Evolutionary conservation across 345 rosid genomes (phyloP), one percentile per base, ranked within the genome.

Genomic region (Lepidium aucheri): DNA sequence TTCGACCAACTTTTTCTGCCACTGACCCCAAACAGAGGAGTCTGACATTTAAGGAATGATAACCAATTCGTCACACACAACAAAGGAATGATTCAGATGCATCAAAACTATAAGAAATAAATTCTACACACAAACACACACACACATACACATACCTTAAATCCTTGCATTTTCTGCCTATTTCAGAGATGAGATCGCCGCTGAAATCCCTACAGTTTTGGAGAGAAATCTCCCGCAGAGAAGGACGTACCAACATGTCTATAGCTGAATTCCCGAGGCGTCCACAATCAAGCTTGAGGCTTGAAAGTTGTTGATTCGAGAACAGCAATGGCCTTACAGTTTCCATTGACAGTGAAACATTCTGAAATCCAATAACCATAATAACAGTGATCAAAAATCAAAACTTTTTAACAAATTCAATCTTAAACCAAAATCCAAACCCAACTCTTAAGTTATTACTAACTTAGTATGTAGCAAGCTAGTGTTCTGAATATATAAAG

Each of bases 11-110:
- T 74, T 86, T 87, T 67, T 89, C 97, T 11, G 91, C 93, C 39
- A 88, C 90, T 3, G 98, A 88, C 63, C 91, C 96, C 83, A 93
- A 76, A 83, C 76, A 83, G 44, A 93, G 80, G 30, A 80, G 79
- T 43, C 76, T 92, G 77, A 69, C 9, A 0, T 40, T 68, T 8
- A 39, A 53, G 2, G 10, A 70, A 70, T 6, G 9, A 45, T 30
- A 32, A 34, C n/a, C 2, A 65, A 17, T 11, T 15, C 34, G n/a
- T 72, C 4, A 72, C 39, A 57, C n/a, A 64, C 28, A 63, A 26
- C 2, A 55, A 18, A 11, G 57, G 59, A 1, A 50, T 22, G 49
- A 40, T 34, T 55, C 16, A 39, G 24, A 55, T 13, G 17, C 22
- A 34, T 43, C 3, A 26, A 59, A 0, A 7, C 6, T 57, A 26